These are phyloP conservation scores for Ophiostoma piceae DNA, from an alignment of 2,329 filamentous ascomycete genomes.

Conservation along the genomic window DNA sequence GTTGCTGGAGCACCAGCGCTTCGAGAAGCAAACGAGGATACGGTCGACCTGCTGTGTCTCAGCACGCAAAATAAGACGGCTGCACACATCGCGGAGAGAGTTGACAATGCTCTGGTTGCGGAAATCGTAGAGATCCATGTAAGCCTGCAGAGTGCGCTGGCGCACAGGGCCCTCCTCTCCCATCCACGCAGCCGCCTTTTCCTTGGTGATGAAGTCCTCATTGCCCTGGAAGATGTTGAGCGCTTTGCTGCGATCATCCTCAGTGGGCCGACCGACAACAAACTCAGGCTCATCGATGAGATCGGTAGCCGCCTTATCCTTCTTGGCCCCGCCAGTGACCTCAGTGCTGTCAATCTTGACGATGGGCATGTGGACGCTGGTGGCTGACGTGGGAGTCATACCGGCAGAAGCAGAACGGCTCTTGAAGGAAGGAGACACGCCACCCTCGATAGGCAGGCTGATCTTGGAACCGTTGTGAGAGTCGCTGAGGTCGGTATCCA, in stretches of 20 bases:
- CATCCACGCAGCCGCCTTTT: slow-evolving; percentile 80
- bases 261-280: slow-evolving; percentile 53
- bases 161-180: slow-evolving; percentile 65
- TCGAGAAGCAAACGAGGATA: slow-evolving; percentile 82
- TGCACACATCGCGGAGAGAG: slow-evolving; percentile 74
- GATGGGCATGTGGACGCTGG: slow-evolving; percentile 35
- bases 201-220: slow-evolving; percentile 73
- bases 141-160: slow-evolving; percentile 61
- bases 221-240: slow-evolving; percentile 77
- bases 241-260: slow-evolving; percentile 71
- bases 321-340: neutral
- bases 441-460: slow-evolving; percentile 41
- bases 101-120: slow-evolving; percentile 71
- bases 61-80: slow-evolving; percentile 73
- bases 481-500: slow-evolving; percentile 35
- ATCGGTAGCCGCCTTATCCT: slow-evolving; percentile 30
- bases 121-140: slow-evolving; percentile 92
- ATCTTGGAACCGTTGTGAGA: slow-evolving; percentile 35
- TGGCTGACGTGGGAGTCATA: slow-evolving; percentile 32
- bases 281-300: slow-evolving; percentile 55
- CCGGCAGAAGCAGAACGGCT: slow-evolving; percentile 35
- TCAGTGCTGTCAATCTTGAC: slow-evolving; percentile 39
- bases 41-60: slow-evolving; percentile 97
- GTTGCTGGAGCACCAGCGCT: slow-evolving; percentile 91
- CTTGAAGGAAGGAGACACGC: slow-evolving; percentile 35